phyloP scores from a whole-genome alignment of 129 eudicot species.

The Rutidosis leptorrhynchoides region DNA sequence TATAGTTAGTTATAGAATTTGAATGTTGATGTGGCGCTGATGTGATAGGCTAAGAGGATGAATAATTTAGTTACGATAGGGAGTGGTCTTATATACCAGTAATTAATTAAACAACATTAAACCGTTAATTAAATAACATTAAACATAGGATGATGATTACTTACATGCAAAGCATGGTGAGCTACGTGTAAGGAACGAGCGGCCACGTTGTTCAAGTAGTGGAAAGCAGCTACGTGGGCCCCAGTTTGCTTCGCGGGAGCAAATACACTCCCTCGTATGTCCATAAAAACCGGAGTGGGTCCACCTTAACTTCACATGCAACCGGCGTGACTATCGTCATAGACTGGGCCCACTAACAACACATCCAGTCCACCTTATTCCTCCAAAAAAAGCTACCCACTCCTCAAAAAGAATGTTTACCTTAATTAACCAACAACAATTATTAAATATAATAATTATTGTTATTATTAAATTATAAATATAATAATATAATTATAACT shows the following conservation, averaged over 20 bases:
- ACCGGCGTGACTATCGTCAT: conserved; percentile 29
- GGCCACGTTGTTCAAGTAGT: conserved; percentile 32
- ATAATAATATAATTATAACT: too few species aligned
- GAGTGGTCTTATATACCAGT: too few species aligned
- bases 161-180: conserved; percentile 29
- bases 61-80: too few species aligned
- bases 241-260: conserved; percentile 30
- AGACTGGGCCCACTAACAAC: conserved; percentile 17
- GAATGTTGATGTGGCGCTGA: too few species aligned
- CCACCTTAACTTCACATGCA: conserved; percentile 28
- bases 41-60: too few species aligned
- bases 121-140: neutral
- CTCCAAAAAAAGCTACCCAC: conserved; percentile 12
- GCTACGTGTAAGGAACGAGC: conserved; percentile 21
- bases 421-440: too few species aligned
- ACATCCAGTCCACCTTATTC: neutral
- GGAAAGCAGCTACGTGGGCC: conserved; percentile 30
- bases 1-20: too few species aligned
- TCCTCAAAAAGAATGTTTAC: neutral
- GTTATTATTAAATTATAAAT: too few species aligned
- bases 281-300: conserved; percentile 9
- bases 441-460: too few species aligned
- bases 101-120: too few species aligned
- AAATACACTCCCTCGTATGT: conserved; percentile 26
- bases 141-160: conserved; percentile 9